Percentiles rank a stretch among this genome's conserved stretches.
Evolutionary conservation across 1,284 basidiomycete genomes (phyloP).

Genomic region (Gomphus bonarii): DNA sequence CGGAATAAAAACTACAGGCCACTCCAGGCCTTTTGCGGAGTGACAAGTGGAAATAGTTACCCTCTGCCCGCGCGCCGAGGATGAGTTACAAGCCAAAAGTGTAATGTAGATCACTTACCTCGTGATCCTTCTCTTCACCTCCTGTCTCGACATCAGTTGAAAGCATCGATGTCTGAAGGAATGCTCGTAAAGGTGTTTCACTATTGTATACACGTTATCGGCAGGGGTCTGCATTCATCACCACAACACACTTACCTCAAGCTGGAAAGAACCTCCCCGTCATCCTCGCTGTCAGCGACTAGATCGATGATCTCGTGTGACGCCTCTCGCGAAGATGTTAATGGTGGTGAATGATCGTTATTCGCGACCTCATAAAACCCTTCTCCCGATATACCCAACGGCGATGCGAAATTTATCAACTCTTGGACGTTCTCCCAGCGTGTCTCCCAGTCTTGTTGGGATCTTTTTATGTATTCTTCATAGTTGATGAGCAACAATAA

Average conservation of each 20-base stretch:
- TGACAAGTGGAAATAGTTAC: slow-evolving; percentile 87
- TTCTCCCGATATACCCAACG: slow-evolving; percentile 26
- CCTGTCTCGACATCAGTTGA: slow-evolving; percentile 70
- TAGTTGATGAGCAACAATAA: slow-evolving; percentile 57
- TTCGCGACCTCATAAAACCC: not conserved
- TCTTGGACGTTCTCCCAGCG: slow-evolving; percentile 86
- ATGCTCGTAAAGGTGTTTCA: slow-evolving; percentile 62
- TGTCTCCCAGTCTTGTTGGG: slow-evolving; percentile 62
- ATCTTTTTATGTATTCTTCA: slow-evolving; percentile 59
- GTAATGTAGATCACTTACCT: slow-evolving; percentile 27
- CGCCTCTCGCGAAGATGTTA: not conserved
- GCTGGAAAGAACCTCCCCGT: not conserved
- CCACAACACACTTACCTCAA: not conserved
- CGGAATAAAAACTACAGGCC: slow-evolving; percentile 81
- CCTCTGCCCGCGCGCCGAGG: slow-evolving; percentile 36
- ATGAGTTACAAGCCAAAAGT: not conserved
- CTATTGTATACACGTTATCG: slow-evolving; percentile 22
- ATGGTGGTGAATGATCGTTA: not conserved
- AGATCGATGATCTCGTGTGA: not conserved
- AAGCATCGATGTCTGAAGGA: slow-evolving; percentile 79
- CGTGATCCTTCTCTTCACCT: slow-evolving; percentile 45
- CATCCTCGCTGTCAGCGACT: slow-evolving; percentile 12
- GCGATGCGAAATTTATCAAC: slow-evolving; percentile 61
- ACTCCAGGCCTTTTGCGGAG: slow-evolving; percentile 87
- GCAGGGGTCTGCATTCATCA: not conserved